Evolutionary conservation across 495 filamentous ascomycete species (phyloP).

Genomic region (Penicillium canariense): DNA sequence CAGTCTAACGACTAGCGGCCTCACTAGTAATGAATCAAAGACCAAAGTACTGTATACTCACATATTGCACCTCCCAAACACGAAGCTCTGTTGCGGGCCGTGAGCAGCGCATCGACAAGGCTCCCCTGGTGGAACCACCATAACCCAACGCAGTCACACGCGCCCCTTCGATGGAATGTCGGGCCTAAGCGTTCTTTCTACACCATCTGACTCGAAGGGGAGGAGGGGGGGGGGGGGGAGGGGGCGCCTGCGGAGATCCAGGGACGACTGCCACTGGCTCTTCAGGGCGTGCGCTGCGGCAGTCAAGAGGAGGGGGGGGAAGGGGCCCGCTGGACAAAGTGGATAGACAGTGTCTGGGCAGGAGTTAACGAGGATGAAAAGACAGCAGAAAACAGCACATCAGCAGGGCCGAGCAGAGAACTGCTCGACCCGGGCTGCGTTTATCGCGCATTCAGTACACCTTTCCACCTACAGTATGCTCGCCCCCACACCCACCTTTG

Average conservation of each 20-base stretch:
- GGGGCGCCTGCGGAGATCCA: conserved; percentile 28
- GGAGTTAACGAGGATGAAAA: too few relatives aligned
- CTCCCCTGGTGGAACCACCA: conserved; percentile 7
- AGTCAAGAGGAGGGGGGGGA: not conserved
- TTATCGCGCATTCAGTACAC: too few relatives aligned
- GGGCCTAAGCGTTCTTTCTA: conserved; percentile 21
- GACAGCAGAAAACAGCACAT: too few relatives aligned
- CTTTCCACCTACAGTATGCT: too few relatives aligned
- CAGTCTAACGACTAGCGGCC: not conserved
- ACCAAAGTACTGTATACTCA: not conserved
- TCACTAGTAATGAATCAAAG: not conserved
- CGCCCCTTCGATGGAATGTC: conserved; percentile 3
- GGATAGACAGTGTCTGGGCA: not conserved
- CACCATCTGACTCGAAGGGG: conserved; percentile 17
- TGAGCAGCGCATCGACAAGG: conserved; percentile 1
- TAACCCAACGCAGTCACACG: conserved; percentile 19
- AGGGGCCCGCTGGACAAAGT: not conserved
- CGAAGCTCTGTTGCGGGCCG: not conserved
- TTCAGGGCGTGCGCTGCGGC: not conserved
- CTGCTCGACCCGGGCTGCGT: too few relatives aligned
- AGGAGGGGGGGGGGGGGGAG: too few relatives aligned
- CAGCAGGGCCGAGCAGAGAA: too few relatives aligned
- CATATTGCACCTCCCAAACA: too few relatives aligned
- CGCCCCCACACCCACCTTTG: too few relatives aligned
- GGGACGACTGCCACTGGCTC: conserved; percentile 36